These are phyloP conservation scores for Tillandsia fasciculata DNA, from an alignment of 176 grass and related monocot species.

Conservation along the genomic window DNA sequence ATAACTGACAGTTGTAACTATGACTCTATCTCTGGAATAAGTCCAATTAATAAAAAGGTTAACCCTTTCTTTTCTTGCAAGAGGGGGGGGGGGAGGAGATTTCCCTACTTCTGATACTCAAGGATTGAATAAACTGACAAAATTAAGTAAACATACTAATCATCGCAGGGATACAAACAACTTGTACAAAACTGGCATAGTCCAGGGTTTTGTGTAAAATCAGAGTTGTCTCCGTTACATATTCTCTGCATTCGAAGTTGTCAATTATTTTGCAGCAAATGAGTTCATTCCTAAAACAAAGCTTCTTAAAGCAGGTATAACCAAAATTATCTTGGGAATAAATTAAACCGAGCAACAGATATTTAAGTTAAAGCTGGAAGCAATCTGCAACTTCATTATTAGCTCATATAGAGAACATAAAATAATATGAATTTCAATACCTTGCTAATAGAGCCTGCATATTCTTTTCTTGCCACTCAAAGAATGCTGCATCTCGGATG, in stretches of 20 bases:
- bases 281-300: not conserved
- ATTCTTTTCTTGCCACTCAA: slow-evolving; percentile 95
- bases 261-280: not conserved
- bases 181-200: not conserved
- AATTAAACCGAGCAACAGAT: not conserved
- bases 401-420: not conserved
- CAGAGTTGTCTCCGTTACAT: not conserved
- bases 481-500: slow-evolving; percentile 85
- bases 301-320: not conserved
- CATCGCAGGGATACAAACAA: no score
- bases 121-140: no score
- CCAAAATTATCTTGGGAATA: not conserved
- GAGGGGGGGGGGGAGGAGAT: no score
- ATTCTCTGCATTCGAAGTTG: not conserved
- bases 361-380: not conserved
- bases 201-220: not conserved
- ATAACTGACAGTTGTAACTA: not conserved
- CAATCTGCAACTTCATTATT: not conserved
- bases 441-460: slow-evolving; percentile 64
- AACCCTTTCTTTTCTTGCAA: no score
- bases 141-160: no score
- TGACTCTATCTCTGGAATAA: not conserved
- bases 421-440: slow-evolving; percentile 16
- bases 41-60: not conserved
- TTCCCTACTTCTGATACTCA: no score